These are phyloP conservation scores for Mycena kentingensis DNA, from an alignment of 768 basidiomycete species.

Conservation along the genomic window DNA sequence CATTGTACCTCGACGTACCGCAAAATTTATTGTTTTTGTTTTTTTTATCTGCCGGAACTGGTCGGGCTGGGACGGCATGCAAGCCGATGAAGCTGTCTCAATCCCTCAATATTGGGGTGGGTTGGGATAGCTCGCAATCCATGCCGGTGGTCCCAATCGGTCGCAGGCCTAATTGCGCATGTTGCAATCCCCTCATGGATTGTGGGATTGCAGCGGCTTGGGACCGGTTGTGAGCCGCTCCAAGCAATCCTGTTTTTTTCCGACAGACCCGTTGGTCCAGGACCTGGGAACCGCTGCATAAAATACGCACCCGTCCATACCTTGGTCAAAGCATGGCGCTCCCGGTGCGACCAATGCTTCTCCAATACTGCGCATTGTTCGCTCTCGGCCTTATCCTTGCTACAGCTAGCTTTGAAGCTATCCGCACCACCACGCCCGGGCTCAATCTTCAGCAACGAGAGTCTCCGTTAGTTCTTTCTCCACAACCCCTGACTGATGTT, in stretches of 20 bases:
- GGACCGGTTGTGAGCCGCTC: background rate
- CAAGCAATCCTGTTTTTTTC: background rate
- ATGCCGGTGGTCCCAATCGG: background rate
- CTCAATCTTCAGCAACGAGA: no score
- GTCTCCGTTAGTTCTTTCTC: no score
- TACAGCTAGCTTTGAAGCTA: no score
- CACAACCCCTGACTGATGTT: no score
- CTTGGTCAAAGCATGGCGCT: no score
- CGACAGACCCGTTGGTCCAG: no score
- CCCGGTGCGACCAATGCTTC: no score
- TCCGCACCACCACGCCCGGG: no score
- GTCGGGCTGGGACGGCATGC: background rate
- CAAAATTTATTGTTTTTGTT: background rate
- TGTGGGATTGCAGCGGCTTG: background rate
- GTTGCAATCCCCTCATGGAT: background rate
- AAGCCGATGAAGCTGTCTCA: background rate
- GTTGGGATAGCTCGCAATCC: background rate
- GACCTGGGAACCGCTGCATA: no score
- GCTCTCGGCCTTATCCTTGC: no score
- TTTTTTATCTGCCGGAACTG: background rate
- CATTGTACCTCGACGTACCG: background rate
- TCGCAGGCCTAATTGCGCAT: background rate
- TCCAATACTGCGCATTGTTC: no score
- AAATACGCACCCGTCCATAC: no score
- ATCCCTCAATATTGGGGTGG: background rate